A percentile compares a stretch with the other conserved stretches of the same genome.
Conservation (phyloP, 129 eudicot species). For the Arctium lappa region DNA sequence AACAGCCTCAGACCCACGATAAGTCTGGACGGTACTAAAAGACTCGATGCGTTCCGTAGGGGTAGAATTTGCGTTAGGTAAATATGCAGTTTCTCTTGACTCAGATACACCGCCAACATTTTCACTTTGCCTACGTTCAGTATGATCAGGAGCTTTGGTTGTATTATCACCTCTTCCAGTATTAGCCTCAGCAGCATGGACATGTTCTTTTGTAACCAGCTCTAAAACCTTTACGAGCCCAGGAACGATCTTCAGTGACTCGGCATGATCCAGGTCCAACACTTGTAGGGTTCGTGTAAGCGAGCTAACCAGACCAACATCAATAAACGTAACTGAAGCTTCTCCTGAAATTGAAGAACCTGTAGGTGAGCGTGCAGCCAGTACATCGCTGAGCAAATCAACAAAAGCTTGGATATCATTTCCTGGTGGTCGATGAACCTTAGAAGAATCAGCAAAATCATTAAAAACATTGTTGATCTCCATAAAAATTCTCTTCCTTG, state of each 20-base stretch:
- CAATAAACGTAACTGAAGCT: slow-evolving; percentile 87
- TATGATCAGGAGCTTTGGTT: slow-evolving; percentile 51
- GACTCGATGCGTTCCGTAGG: slow-evolving; percentile 47
- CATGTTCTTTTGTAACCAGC: slow-evolving; percentile 85
- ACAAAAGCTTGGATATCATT: slow-evolving; percentile 60
- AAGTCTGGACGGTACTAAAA: slow-evolving; percentile 48
- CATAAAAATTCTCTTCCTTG: slow-evolving; percentile 68
- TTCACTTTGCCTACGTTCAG: slow-evolving; percentile 36
- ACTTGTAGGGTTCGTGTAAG: slow-evolving; percentile 71
- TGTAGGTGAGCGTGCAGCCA: slow-evolving; percentile 81
- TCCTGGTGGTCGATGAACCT: slow-evolving; percentile 65
- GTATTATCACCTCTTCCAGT: slow-evolving; percentile 49
- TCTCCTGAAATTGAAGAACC: slow-evolving; percentile 83
- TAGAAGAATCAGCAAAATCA: slow-evolving; percentile 67
- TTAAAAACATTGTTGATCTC: slow-evolving; percentile 59
- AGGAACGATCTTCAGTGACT: slow-evolving; percentile 70
- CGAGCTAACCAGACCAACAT: slow-evolving; percentile 73
- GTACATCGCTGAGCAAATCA: slow-evolving; percentile 74
- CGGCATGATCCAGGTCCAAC: slow-evolving; percentile 80
- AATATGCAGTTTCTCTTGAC: slow-evolving; percentile 46
- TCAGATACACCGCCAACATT: slow-evolving; percentile 37
- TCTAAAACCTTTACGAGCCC: slow-evolving; percentile 86
- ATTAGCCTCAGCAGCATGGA: slow-evolving; percentile 70
- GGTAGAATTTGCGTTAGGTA: slow-evolving; percentile 47
- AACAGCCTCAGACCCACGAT: slow-evolving; percentile 83